These are phyloP conservation scores for Haematococcus lacustris DNA, from an alignment of 139 green algal species.

Conservation along the genomic window DNA sequence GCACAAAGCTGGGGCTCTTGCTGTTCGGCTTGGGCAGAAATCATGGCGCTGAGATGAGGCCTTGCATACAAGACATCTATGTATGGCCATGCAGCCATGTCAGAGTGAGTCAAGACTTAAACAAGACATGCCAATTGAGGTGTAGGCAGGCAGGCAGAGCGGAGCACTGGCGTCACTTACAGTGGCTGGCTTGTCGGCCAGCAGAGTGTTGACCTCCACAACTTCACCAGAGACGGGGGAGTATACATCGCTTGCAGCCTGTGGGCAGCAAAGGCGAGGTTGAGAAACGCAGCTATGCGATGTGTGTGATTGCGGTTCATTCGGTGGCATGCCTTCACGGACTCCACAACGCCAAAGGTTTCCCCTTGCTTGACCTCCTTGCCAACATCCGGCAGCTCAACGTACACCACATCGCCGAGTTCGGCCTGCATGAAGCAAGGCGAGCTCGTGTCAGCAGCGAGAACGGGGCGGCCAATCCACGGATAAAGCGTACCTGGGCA, in stretches of 20 bases:
- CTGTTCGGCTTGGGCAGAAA: too few relatives aligned
- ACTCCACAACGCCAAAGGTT: constrained; percentile 95
- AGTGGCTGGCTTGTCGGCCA: constrained; percentile 69
- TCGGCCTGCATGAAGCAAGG: too few relatives aligned
- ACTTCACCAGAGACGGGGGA: constrained; percentile 84
- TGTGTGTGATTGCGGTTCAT: background rate
- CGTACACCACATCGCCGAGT: constrained; percentile 96
- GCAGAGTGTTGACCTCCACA: constrained; percentile 70
- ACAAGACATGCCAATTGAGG: too few relatives aligned
- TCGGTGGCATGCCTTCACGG: constrained; percentile 90
- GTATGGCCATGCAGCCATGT: too few relatives aligned
- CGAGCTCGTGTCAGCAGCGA: background rate
- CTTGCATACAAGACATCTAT: too few relatives aligned
- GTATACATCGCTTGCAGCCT: constrained; percentile 94
- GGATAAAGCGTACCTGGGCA: constrained; percentile 86
- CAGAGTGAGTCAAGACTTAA: too few relatives aligned
- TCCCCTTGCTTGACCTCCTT: constrained; percentile 69
- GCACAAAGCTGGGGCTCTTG: background rate
- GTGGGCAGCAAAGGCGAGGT: background rate
- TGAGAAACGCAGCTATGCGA: background rate
- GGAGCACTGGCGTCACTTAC: too few relatives aligned
- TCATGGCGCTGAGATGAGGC: too few relatives aligned
- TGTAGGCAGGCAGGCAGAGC: too few relatives aligned
- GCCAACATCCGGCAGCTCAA: constrained; percentile 95
- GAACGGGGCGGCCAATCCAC: background rate